Base-by-base conservation (phyloP, 208 protist genomes). In the Lotmaria passim region DNA sequence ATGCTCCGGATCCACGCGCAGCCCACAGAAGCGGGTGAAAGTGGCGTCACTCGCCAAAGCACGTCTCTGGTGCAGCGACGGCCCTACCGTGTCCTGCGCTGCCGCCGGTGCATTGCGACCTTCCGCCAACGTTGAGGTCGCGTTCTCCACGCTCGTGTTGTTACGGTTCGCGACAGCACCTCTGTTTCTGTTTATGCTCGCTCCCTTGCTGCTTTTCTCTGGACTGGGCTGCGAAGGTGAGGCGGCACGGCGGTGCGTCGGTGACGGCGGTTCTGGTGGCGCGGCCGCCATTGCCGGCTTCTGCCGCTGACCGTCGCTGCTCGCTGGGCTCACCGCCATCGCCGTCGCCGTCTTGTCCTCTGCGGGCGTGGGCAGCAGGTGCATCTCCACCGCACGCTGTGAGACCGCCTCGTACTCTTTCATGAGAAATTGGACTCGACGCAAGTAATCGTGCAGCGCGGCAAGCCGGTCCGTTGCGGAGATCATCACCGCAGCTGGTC, bases 321-420 rank as follows among this genome's bases (percentile, higher is more conserved):
- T 38, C 52, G 39, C 59, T 52, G 3, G 28, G n/a, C 24, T 61
- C 56, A 33, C 56, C 34, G 47, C 47, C 24, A 48, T 19, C 30
- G 34, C 38, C 15, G 17, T n/a, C 48, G 4, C 28, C 24, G 30
- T 30, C 53, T 17, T 38, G 15, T 46, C 64, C 17, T 60, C 66
- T 23, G 57, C 59, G 41, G 63, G 5, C 14, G 50, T 51, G 19
- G 41, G 59, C 30, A 44, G n/a, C 26, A 63, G 53, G 58, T 68
- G 50, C 62, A 79, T 47, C 46, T 58, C 38, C 15, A 79, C 57
- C n/a, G 65, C 62, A 11, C 56, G 64, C 62, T 79, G 67, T 38
- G 50, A 72, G 19, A 62, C 51, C 34, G 56, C 44, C 28, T 80
- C 75, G 75, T 81, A 84, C 34, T 73, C 59, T 24, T 80, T 58